A percentile compares a stretch with the other conserved stretches of the same genome.
phyloP scores from a whole-genome alignment of 495 filamentous ascomycete genomes.

The Trypethelium eluteriae region DNA sequence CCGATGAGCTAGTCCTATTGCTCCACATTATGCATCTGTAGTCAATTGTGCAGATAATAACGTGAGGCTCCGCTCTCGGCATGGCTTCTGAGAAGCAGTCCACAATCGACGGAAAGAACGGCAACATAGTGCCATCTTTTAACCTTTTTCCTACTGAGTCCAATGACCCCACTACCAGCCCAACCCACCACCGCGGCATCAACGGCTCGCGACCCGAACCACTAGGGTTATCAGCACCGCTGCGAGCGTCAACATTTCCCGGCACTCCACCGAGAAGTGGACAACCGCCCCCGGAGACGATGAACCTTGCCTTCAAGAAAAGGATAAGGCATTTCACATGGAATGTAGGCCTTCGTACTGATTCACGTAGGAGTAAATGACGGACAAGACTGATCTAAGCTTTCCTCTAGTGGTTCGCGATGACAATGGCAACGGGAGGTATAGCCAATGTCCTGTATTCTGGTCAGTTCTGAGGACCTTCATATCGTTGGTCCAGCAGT shows the following conservation, averaged over 20 bases:
- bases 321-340: slow-evolving; percentile 39
- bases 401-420: slow-evolving; percentile 13
- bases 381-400: not conserved
- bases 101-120: not conserved
- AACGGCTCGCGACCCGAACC: not conserved
- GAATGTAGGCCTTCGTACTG: slow-evolving; percentile 23
- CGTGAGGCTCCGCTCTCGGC: not conserved
- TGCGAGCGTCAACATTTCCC: slow-evolving; percentile 5
- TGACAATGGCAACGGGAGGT: slow-evolving; percentile 70
- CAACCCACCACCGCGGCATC: not conserved
- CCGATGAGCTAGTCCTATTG: not conserved
- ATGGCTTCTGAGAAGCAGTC: not conserved
- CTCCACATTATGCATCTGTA: not conserved
- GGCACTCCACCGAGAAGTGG: not conserved
- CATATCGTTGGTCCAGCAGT: slow-evolving; percentile 2
- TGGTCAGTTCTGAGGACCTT: slow-evolving; percentile 41
- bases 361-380: not conserved
- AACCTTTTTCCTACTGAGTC: not conserved
- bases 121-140: not conserved
- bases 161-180: not conserved
- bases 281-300: not conserved
- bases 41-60: not conserved
- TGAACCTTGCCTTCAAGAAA: slow-evolving; percentile 27
- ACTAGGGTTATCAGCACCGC: not conserved
- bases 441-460: slow-evolving; percentile 69